Percentiles rank a stretch among this genome's conserved stretches.
Conservation (phyloP, 768 basidiomycete species). For the Pleurotus cornucopiae region DNA sequence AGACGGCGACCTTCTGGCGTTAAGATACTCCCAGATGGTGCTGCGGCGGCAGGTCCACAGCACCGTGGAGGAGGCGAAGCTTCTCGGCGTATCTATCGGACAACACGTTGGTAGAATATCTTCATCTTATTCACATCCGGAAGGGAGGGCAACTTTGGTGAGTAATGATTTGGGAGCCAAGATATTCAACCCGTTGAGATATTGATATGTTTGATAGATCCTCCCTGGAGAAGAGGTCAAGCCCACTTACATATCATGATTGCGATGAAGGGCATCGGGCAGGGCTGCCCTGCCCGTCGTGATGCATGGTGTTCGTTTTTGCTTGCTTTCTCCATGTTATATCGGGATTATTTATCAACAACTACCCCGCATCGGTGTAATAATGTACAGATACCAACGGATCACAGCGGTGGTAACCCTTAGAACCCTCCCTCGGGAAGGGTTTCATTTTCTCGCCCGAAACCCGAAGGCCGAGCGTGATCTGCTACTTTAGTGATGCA, state of each 20-base stretch:
- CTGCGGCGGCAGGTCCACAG: not conserved
- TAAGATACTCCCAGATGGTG: not conserved
- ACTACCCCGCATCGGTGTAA: too few relatives aligned
- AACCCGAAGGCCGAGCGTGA: not conserved
- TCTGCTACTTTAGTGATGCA: too few relatives aligned
- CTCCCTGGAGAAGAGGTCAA: not conserved
- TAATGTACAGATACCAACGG: too few relatives aligned
- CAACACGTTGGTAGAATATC: not conserved
- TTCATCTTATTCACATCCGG: not conserved
- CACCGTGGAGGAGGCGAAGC: not conserved
- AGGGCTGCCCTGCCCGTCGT: too few relatives aligned
- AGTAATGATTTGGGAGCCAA: not conserved
- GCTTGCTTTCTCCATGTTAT: too few relatives aligned
- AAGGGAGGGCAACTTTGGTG: constrained; percentile 1
- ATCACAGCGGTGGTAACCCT: not conserved
- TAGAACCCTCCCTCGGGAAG: not conserved
- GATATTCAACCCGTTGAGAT: too few relatives aligned
- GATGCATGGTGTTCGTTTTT: too few relatives aligned
- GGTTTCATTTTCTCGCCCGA: not conserved
- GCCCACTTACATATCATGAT: too few relatives aligned
- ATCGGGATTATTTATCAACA: too few relatives aligned
- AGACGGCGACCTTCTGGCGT: not conserved
- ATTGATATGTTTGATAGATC: not conserved
- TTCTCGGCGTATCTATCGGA: constrained; percentile 2
- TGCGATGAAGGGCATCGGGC: too few relatives aligned